Evolutionary conservation across 768 basidiomycete genomes (phyloP).

Genomic region (Amanita inopinata): DNA sequence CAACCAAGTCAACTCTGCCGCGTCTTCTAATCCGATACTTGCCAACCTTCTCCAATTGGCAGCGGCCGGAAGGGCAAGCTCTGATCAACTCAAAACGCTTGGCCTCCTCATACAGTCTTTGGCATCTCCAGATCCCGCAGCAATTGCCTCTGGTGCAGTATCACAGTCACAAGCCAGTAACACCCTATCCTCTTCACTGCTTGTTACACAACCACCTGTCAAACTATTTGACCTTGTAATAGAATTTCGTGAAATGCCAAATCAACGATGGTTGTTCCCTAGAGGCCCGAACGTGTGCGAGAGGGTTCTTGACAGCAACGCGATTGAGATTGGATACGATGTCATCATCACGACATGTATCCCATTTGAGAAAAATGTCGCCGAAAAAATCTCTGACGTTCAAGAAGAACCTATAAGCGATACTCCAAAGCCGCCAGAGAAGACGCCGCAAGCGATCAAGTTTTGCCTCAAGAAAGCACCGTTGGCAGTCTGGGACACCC

Average conservation of each 20-base stretch:
- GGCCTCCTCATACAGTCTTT: conserved; percentile 67
- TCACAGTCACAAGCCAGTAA: conserved; percentile 10
- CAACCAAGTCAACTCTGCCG: conserved; percentile 55
- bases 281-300: conserved; percentile 47
- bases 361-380: conserved; percentile 27
- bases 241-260: conserved; percentile 54
- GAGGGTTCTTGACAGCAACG: conserved; percentile 16
- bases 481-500: conserved; percentile 43
- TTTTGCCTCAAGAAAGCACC: conserved; percentile 42
- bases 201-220: conserved; percentile 19
- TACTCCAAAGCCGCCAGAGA: conserved; percentile 9
- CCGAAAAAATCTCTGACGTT: conserved; percentile 9
- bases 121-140: conserved; percentile 23
- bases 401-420: conserved; percentile 10
- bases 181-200: conserved; percentile 10
- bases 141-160: conserved; percentile 10
- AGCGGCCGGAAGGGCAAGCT: conserved; percentile 48
- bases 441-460: conserved; percentile 26
- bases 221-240: conserved; percentile 67
- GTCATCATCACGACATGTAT: conserved; percentile 35
- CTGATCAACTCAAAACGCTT: conserved; percentile 58
- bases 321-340: conserved; percentile 16
- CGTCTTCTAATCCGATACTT: conserved; percentile 57
- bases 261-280: conserved; percentile 63
- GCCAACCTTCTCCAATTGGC: conserved; percentile 57